Conservation (phyloP, 805 yeast genomes). For the Saccharomycopsis schoenii region DNA sequence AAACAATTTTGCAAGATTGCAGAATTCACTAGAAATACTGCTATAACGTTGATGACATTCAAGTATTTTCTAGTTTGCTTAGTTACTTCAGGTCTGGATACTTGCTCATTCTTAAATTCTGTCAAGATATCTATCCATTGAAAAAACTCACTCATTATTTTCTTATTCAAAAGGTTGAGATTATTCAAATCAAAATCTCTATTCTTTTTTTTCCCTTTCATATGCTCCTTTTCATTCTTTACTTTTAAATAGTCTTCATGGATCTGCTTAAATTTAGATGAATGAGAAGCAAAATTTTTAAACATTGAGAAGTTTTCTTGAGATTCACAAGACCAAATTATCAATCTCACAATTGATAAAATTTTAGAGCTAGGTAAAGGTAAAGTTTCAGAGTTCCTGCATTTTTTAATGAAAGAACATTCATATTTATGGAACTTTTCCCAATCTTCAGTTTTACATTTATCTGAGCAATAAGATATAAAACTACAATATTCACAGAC, state of each 20-base stretch:
- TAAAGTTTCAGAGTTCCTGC: background rate
- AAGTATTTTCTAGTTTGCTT: background rate
- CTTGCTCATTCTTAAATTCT: background rate
- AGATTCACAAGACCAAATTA: slow-evolving; percentile 5
- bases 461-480: slow-evolving; percentile 3
- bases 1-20: slow-evolving; percentile 23
- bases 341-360: slow-evolving; percentile 4
- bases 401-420: slow-evolving; percentile 6
- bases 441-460: slow-evolving; percentile 6
- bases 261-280: background rate
- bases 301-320: slow-evolving; percentile 3
- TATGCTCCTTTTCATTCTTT: background rate
- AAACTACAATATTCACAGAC: slow-evolving; percentile 2
- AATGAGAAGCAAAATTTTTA: slow-evolving; percentile 7
- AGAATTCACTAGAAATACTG: slow-evolving; percentile 25
- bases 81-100: background rate
- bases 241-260: background rate
- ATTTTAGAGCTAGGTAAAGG: background rate
- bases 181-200: background rate
- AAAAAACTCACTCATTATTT: background rate
- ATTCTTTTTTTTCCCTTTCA: background rate
- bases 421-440: slow-evolving; percentile 5
- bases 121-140: background rate
- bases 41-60: background rate
- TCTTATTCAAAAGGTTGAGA: background rate